Evolutionary conservation across 805 yeast genomes (phyloP), one percentile per base, ranked within the genome.

Genomic region (Candida quercuum): DNA sequence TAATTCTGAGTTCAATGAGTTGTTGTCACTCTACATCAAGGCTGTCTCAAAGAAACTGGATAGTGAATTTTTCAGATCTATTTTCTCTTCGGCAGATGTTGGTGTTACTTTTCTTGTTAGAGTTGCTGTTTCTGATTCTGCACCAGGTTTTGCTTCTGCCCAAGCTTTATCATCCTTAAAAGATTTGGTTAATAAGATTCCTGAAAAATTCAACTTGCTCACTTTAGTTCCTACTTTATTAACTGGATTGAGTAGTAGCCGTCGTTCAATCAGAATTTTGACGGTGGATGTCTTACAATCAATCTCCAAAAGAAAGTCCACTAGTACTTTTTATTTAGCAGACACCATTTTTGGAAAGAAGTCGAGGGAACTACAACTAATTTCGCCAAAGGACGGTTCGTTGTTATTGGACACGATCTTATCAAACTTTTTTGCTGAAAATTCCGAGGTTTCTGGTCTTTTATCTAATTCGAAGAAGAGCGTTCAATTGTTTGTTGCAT

Each of bases 361-460:
- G 8, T 66, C 74, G 3, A 50, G 63, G 11, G 61, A 67, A 14
- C 58, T 83, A 35, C 74, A 81, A 19, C 64, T 80, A 37, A 67
- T 86, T 19, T 62, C 81, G 17, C 82, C 87, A 26, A 73, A 73
- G 32, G 95, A 87, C 53, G 76, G 78, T n/a, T 59, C 58, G 16
- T 38, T 48, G 2, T 59, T 85, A 45, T 41, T 75, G 13, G 51
- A 56, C 13, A 59, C 59, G 7, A 51, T 78, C 30, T 42, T 63
- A 40, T 61, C 65, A 8, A 77, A 72, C 39, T 66, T 73, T 38
- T 60, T 66, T 16, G 57, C 78, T 43, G 88, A 81, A 46, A 60
- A 60, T 24, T 57, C 63, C 19, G 77, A 74, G 49, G 57, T 76
- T 41, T 55, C 67, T 38, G 41, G 60, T 44, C 45, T 50, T 21